Evolutionary conservation across 208 protist species (phyloP), one percentile per base, ranked within the genome.

Genomic region (Leptomonas pyrrhocoris): DNA sequence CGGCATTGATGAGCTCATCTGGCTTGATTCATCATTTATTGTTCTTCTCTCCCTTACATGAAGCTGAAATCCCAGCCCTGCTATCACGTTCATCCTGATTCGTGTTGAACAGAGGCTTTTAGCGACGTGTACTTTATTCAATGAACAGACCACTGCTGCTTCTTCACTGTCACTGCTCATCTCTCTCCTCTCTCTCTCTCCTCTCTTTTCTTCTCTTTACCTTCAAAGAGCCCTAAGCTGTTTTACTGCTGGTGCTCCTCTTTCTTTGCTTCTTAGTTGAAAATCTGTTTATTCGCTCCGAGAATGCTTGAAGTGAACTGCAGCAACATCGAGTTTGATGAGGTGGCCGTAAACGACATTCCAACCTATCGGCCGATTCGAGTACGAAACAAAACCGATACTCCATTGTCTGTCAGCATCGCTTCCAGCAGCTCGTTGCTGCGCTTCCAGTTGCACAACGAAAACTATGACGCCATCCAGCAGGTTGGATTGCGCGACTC

Each of bases 261-360:
- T 57, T 31, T 57, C 19, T 40, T 57, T 38, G 6, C 38, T 57
- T 38, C 43, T 3, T 15, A n/a, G 43, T n/a, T 38, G 2, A 12
- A 11, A 21, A 38, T 2, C 46, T 67, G 64, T 76, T 64, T 53
- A 21, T 40, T 67, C 2, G 19, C n/a, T n/a, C 48, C 30, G 30
- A 55, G 18, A 11, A 90, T 91, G 86, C 30, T 91, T 34, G 73
- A 82, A 42, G 73, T 88, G 50, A 40, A 56, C 30, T 79, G 82
- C 0, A 65, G 71, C 16, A 48, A 51, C 25, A 54, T 92, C 25
- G 61, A 70, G 15, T 88, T 94, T 79, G 88, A 81, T 23, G 85
- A 86, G 27, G 67, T 90, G 8, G 88, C 85, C 1, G 81, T 94
- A 16, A 91, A 94, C 64, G 85, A 91, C 63, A 74, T 82, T 28